Conservation (phyloP, 495 filamentous ascomycete species). For the Aspergillus bertholletiae region DNA sequence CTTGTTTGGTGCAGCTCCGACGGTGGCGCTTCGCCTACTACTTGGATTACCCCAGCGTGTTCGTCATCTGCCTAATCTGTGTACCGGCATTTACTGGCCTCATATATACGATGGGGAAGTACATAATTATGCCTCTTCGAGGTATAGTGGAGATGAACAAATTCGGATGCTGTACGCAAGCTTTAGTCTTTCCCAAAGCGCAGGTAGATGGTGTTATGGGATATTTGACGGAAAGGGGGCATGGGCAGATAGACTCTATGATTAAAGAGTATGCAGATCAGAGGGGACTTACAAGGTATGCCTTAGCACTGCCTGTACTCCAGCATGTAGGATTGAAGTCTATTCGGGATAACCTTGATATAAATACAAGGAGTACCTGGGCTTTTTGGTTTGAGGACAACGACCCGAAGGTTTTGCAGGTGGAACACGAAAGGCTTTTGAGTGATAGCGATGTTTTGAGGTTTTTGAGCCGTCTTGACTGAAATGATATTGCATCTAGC, state of each 20-base stretch:
- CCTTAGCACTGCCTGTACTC: constrained; percentile 27
- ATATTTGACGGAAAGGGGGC: constrained; percentile 12
- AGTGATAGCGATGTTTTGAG: constrained; percentile 2
- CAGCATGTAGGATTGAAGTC: constrained; percentile 34
- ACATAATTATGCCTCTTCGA: constrained; percentile 33
- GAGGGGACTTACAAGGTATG: constrained; percentile 22
- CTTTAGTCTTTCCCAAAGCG: constrained; percentile 37
- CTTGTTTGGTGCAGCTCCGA: constrained; percentile 12
- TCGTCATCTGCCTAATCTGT: constrained; percentile 32
- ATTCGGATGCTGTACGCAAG: constrained; percentile 45
- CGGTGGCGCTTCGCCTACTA: constrained; percentile 13
- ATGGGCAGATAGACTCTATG: constrained; percentile 30
- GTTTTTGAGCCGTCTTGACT: too few relatives aligned
- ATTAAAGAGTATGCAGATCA: constrained; percentile 35
- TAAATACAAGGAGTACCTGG: constrained; percentile 14
- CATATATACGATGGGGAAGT: constrained; percentile 45
- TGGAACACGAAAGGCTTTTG: constrained; percentile 6
- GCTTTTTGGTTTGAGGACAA: constrained; percentile 20
- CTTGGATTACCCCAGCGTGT: constrained; percentile 31
- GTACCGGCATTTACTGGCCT: constrained; percentile 40
- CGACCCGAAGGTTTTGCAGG: constrained; percentile 2
- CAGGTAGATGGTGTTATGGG: constrained; percentile 25
- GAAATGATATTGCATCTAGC: too few relatives aligned
- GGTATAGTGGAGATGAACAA: constrained; percentile 37
- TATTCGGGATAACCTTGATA: constrained; percentile 20